Conservation (phyloP, 1,284 basidiomycete species). For the Coniophora puteana region DNA sequence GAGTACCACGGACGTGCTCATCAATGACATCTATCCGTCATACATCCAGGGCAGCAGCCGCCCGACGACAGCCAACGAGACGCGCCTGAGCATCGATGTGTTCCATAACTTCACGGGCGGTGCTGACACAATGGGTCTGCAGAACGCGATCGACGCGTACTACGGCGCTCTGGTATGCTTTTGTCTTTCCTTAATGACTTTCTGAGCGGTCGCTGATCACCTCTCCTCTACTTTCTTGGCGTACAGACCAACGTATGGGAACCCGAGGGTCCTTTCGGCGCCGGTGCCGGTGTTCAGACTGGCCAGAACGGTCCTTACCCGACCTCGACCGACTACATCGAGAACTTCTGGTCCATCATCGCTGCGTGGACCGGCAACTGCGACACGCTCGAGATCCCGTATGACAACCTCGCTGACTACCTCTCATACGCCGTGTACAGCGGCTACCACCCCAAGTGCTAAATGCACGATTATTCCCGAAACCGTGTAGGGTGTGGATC, state of each 20-base stretch:
- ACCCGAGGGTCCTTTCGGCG: conserved; percentile 9
- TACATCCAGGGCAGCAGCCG: background rate
- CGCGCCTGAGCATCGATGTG: conserved; percentile 13
- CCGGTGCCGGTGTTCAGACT: conserved; percentile 3
- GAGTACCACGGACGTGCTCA: conserved; percentile 18
- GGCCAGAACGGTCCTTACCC: conserved; percentile 18
- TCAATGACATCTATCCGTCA: conserved; percentile 12
- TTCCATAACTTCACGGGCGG: conserved; percentile 21
- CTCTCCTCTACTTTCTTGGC: background rate
- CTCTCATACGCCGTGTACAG: conserved; percentile 16
- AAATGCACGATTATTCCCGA: no score
- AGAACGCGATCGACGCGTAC: conserved; percentile 20
- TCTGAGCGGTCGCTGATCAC: no score
- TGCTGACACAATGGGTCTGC: conserved; percentile 16
- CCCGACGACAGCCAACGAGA: conserved; percentile 12
- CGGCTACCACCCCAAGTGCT: conserved; percentile 12
- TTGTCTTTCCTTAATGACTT: background rate
- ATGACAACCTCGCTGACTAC: conserved; percentile 19
- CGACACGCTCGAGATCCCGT: conserved; percentile 16
- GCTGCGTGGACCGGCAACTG: conserved; percentile 21
- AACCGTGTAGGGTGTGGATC: no score
- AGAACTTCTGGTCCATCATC: conserved; percentile 15
- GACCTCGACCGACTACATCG: conserved; percentile 17
- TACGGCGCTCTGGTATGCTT: conserved; percentile 15
- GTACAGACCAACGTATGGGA: conserved; percentile 18